A percentile compares a stretch with the other conserved stretches of the same genome.
Evolutionary conservation across 805 yeast species (phyloP).

Genomic region (Wickerhamomyces ciferrii): DNA sequence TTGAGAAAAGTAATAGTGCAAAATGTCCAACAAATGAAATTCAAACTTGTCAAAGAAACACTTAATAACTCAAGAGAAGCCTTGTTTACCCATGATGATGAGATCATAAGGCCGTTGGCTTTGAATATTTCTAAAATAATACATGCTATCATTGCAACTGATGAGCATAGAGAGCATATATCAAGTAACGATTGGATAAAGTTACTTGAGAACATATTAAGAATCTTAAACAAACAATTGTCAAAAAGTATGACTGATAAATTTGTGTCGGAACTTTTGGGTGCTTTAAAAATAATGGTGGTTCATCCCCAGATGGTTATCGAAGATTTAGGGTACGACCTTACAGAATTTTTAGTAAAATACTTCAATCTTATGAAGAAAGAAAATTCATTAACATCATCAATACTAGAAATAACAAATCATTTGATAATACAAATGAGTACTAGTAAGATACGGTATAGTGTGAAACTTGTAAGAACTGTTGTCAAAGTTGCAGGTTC

Average conservation of each 20-base stretch:
- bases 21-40: constrained; percentile 10
- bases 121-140: constrained; percentile 24
- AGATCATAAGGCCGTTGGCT: constrained; percentile 23
- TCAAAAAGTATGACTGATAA: constrained; percentile 17
- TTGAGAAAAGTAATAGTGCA: constrained; percentile 20
- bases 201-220: constrained; percentile 5
- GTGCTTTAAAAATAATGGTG: constrained; percentile 18
- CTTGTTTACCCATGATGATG: constrained; percentile 8
- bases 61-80: constrained; percentile 5
- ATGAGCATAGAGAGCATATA: constrained; percentile 16
- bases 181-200: constrained; percentile 11
- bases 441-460: constrained; percentile 31
- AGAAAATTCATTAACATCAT: constrained; percentile 25
- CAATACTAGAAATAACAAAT: constrained; percentile 40
- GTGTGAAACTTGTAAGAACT: constrained; percentile 31
- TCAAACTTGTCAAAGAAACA: constrained; percentile 8
- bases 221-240: constrained; percentile 7
- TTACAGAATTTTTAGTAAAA: constrained; percentile 14
- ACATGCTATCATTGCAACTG: constrained; percentile 16
- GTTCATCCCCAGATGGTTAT: constrained; percentile 20
- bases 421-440: constrained; percentile 36
- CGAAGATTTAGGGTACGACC: constrained; percentile 10
- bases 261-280: constrained; percentile 21
- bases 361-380: constrained; percentile 18
- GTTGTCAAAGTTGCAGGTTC: constrained; percentile 32